phyloP scores from a whole-genome alignment of 1,139 yeast genomes.

The Yamadazyma jaroonii region DNA sequence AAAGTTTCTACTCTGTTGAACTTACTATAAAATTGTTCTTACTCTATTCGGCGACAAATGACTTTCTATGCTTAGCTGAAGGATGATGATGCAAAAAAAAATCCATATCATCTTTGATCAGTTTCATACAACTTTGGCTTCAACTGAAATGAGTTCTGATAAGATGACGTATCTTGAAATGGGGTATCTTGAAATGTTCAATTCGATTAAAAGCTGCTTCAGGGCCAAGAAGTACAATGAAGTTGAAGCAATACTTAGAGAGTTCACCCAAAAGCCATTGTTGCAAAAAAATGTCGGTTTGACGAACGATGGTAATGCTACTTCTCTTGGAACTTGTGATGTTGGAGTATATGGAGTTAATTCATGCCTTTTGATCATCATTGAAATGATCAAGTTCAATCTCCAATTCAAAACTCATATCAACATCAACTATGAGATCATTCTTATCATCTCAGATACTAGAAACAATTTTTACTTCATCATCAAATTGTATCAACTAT shows the following conservation, averaged over 20 bases:
- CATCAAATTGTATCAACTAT: background rate
- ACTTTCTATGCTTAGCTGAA: too few species aligned
- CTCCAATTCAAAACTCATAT: background rate
- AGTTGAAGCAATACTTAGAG: background rate
- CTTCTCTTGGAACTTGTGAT: too few species aligned
- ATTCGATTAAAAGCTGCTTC: background rate
- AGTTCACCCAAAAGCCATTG: background rate
- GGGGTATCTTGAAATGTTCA: background rate
- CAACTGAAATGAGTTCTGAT: too few species aligned
- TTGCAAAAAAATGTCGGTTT: background rate
- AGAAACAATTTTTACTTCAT: background rate
- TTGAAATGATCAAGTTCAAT: conserved; percentile 4
- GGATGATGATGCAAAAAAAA: too few species aligned
- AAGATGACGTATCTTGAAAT: too few species aligned
- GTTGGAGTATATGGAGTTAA: conserved; percentile 5
- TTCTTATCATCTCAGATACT: background rate
- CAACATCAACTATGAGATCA: background rate
- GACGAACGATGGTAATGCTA: background rate
- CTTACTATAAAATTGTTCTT: too few species aligned
- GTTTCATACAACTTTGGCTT: too few species aligned
- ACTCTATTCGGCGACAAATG: too few species aligned
- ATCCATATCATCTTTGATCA: too few species aligned
- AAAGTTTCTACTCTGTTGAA: too few species aligned
- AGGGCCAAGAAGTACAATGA: background rate
- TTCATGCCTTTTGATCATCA: background rate